Evolutionary conservation across 192 early-diverging fungal genomes (phyloP).

Genomic region (Coemansia sp.): DNA sequence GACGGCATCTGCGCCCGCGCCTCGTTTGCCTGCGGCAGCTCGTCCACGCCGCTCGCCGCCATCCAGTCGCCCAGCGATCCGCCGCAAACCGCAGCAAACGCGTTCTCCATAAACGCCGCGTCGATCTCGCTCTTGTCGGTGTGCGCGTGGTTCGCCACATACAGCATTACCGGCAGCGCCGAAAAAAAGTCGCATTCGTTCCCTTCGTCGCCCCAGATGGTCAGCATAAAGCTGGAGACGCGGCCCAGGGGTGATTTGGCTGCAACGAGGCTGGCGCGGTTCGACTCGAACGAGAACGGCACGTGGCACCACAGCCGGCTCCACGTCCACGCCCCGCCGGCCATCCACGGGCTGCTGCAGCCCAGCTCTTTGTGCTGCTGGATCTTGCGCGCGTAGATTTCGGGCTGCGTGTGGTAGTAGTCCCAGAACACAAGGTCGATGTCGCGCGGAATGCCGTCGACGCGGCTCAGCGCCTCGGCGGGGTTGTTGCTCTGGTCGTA

Average conservation of each 20-base stretch:
- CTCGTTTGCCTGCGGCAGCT: constrained; percentile 47
- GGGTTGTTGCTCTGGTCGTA: constrained; percentile 68
- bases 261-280: constrained; percentile 68
- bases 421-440: constrained; percentile 83
- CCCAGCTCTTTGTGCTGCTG: constrained; percentile 80
- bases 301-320: constrained; percentile 78
- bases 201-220: constrained; percentile 88
- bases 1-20: constrained; percentile 59
- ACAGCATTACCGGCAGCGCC: constrained; percentile 71
- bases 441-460: constrained; percentile 57
- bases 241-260: constrained; percentile 57
- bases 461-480: constrained; percentile 55
- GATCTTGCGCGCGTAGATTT: constrained; percentile 73
- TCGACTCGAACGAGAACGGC: constrained; percentile 76
- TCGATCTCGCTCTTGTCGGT: constrained; percentile 62
- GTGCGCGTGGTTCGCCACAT: constrained; percentile 76
- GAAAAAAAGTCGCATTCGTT: constrained; percentile 89
- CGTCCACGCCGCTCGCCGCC: constrained; percentile 55
- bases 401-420: constrained; percentile 74
- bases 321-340: constrained; percentile 80
- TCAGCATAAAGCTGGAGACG: constrained; percentile 76
- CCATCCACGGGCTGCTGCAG: constrained; percentile 77
- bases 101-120: constrained; percentile 54
- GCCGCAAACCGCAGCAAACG: constrained; percentile 76
- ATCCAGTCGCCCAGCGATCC: constrained; percentile 78